phyloP scores from a whole-genome alignment of 768 basidiomycete genomes.

The Auricularia heimuer region DNA sequence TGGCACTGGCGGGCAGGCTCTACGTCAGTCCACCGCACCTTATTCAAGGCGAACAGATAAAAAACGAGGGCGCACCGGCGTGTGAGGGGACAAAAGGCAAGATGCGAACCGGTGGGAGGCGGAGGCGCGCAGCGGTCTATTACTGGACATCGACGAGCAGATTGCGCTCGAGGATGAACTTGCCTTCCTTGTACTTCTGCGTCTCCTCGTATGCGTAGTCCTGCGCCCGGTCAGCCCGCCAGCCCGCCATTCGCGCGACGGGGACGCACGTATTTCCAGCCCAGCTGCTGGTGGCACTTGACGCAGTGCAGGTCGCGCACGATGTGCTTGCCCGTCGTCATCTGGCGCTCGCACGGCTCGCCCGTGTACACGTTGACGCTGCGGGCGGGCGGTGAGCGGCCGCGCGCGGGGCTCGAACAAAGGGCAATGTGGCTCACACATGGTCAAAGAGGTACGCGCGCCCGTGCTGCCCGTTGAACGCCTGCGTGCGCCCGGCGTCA shows the following conservation, averaged over 20 bases:
- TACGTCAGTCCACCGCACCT: too few species aligned
- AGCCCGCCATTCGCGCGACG: neutral
- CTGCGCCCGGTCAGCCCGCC: slow-evolving; percentile 29
- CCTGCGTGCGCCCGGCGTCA: slow-evolving; percentile 37
- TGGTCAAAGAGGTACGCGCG: slow-evolving; percentile 88
- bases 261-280: slow-evolving; percentile 93
- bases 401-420: neutral
- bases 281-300: slow-evolving; percentile 79
- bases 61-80: too few species aligned
- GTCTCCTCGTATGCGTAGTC: slow-evolving; percentile 82
- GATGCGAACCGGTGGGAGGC: neutral
- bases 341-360: slow-evolving; percentile 80
- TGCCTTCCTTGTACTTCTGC: slow-evolving; percentile 98
- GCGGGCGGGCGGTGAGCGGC: slow-evolving; percentile 2
- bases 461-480: slow-evolving; percentile 95
- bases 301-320: slow-evolving; percentile 92
- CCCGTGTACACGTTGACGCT: slow-evolving; percentile 91
- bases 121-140: neutral
- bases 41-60: too few species aligned
- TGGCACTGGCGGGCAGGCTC: too few species aligned
- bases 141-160: slow-evolving; percentile 81
- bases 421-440: slow-evolving; percentile 51
- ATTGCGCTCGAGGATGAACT: slow-evolving; percentile 93
- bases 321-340: slow-evolving; percentile 95
- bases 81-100: neutral